Evolutionary conservation across 2,329 filamentous ascomycete genomes (phyloP).

Genomic region (Massarina eburnea): DNA sequence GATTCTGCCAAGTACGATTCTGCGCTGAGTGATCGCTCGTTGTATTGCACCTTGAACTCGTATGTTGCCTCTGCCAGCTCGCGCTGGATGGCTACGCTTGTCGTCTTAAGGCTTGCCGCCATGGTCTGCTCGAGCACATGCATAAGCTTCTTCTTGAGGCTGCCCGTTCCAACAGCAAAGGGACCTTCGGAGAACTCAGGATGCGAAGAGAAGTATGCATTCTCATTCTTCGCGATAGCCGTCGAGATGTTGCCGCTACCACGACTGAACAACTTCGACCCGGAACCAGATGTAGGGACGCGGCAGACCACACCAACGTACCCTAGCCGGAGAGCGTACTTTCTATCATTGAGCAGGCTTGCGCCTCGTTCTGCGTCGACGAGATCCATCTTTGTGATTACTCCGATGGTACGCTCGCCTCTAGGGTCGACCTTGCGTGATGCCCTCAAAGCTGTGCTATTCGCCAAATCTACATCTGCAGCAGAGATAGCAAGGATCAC

Average conservation of each 20-base stretch:
- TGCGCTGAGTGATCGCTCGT: slow-evolving; percentile 89
- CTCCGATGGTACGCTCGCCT: slow-evolving; percentile 93
- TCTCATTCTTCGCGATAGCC: slow-evolving; percentile 85
- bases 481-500: slow-evolving; percentile 97
- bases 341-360: slow-evolving; percentile 79
- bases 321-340: slow-evolving; percentile 91
- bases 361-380: slow-evolving; percentile 81
- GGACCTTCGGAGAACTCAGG: slow-evolving; percentile 79
- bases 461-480: slow-evolving; percentile 94
- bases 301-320: slow-evolving; percentile 95
- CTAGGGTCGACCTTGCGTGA: slow-evolving; percentile 90
- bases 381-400: slow-evolving; percentile 99
- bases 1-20: slow-evolving; percentile 97
- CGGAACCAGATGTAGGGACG: slow-evolving; percentile 64
- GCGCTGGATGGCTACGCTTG: slow-evolving; percentile 88
- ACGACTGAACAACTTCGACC: slow-evolving; percentile 75
- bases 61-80: slow-evolving; percentile 97
- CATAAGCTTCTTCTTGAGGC: slow-evolving; percentile 93
- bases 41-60: slow-evolving; percentile 99
- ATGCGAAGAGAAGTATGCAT: slow-evolving; percentile 81
- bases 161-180: slow-evolving; percentile 79
- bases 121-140: slow-evolving; percentile 95
- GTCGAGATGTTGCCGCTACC: slow-evolving; percentile 76
- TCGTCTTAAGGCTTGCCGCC: slow-evolving; percentile 86
- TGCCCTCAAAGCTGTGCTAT: slow-evolving; percentile 88